Evolutionary conservation across 2,329 filamentous ascomycete genomes (phyloP), one percentile per base, ranked within the genome.

Genomic region (Hypoxylon sp.): DNA sequence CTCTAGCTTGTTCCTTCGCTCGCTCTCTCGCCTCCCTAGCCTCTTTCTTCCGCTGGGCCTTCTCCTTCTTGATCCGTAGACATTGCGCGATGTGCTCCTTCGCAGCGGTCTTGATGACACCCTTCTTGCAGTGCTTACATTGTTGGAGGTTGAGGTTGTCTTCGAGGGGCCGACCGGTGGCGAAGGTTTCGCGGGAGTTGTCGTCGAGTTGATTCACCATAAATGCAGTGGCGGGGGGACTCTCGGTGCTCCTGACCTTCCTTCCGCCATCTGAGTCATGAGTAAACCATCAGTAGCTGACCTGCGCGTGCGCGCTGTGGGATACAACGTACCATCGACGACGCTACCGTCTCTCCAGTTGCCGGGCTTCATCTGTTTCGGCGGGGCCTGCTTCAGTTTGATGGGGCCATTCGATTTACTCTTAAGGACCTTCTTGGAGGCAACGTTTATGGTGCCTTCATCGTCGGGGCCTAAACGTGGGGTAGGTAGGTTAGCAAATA

Each of bases 61-160:
- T 92, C 75, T 92, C 90, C 72, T 90, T 93, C 79, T 97, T 97
- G 58, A 93, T 87, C 70, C 89, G 90, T 59, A 97, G 80, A 72
- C 94, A 99, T 47, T 90, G 87, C 37, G 90, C 89, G 63, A 97
- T 92, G 74, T 99, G 94, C 17, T 87, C 86, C 61, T 90, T 89
- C 1, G 92, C 91, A 0, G 88, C 89, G 30, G 87, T 87, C 71
- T 90, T 91, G 13, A 95, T 82, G 11, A 97, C 87, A 53, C 91
- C 91, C 72, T 96, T 94, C 79, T 95, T 97, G 81, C 94, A 99
- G 76, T 96, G 93, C 76, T 95, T 97, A 84, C 94, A 99, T 69
- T 91, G 85, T 52, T 95, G 89, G 8, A 92, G 85, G 67, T 97
- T 92, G 10, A 91, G 86, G 59, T 83, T 84, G 73, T 97, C 94